phyloP scores from a whole-genome alignment of 805 yeast genomes.

The Torulaspora delbrueckii region DNA sequence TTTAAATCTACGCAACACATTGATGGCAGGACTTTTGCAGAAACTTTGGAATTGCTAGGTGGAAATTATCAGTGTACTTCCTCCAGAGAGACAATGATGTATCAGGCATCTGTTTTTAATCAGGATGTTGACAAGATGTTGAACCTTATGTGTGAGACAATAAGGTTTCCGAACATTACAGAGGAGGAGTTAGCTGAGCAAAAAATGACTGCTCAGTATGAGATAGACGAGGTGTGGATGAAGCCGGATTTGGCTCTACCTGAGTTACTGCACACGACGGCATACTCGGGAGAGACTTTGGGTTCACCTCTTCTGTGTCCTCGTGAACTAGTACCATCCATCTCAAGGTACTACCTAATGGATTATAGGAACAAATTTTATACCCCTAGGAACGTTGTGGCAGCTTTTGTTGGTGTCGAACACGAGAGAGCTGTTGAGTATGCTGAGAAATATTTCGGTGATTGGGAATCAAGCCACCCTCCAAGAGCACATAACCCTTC shows the following conservation, averaged over 20 bases:
- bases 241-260: constrained; percentile 85
- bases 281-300: constrained; percentile 64
- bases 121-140: constrained; percentile 77
- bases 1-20: constrained; percentile 63
- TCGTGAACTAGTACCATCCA: constrained; percentile 52
- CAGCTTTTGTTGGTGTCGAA: constrained; percentile 82
- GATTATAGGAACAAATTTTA: constrained; percentile 62
- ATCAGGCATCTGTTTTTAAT: constrained; percentile 93
- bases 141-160: constrained; percentile 69
- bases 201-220: constrained; percentile 68
- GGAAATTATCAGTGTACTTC: constrained; percentile 94
- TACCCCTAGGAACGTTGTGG: constrained; percentile 75
- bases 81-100: constrained; percentile 84
- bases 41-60: constrained; percentile 71
- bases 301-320: constrained; percentile 89
- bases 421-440: constrained; percentile 63
- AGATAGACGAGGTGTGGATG: constrained; percentile 72
- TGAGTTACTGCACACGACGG: constrained; percentile 82
- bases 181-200: constrained; percentile 72
- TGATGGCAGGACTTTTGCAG: constrained; percentile 65
- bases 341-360: constrained; percentile 49
- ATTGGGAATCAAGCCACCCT: constrained; percentile 41
- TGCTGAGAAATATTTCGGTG: constrained; percentile 60
- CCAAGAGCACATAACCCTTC: constrained; percentile 37
- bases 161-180: constrained; percentile 61